Evolutionary conservation across 305 asterid genomes (phyloP).

Genomic region (Solanum aculeatissimum): DNA sequence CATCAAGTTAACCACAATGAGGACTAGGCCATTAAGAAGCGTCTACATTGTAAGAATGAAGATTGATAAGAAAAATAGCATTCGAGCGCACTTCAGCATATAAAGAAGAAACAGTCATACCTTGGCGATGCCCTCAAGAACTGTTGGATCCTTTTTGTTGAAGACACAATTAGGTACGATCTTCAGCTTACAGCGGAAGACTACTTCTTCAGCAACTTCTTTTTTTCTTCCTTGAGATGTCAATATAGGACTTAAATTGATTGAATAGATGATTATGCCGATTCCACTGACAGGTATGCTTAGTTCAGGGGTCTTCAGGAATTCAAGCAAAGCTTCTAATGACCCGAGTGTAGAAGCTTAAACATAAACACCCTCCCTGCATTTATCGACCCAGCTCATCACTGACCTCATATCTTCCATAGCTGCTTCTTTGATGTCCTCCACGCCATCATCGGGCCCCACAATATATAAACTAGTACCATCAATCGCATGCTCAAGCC

Average conservation of each 20-base stretch:
- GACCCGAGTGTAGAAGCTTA: no score
- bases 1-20: neutral
- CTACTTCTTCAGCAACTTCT: neutral
- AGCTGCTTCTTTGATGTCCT: slow-evolving; percentile 43
- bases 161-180: neutral
- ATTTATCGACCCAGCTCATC: no score
- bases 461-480: slow-evolving; percentile 88
- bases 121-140: neutral
- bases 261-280: neutral
- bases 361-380: no score
- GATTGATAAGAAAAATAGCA: neutral
- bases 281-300: neutral
- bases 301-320: neutral
- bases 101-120: neutral
- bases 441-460: slow-evolving; percentile 70
- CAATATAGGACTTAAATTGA: neutral
- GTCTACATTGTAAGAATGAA: neutral
- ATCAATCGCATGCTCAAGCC: slow-evolving; percentile 94
- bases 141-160: neutral
- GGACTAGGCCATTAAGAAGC: neutral
- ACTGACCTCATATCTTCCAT: neutral
- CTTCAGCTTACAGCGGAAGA: neutral
- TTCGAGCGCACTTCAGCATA: neutral
- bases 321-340: neutral
- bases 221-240: neutral